These are phyloP conservation scores for Aspergillus sp. DNA, from an alignment of 2,329 filamentous ascomycete genomes.

Conservation along the genomic window DNA sequence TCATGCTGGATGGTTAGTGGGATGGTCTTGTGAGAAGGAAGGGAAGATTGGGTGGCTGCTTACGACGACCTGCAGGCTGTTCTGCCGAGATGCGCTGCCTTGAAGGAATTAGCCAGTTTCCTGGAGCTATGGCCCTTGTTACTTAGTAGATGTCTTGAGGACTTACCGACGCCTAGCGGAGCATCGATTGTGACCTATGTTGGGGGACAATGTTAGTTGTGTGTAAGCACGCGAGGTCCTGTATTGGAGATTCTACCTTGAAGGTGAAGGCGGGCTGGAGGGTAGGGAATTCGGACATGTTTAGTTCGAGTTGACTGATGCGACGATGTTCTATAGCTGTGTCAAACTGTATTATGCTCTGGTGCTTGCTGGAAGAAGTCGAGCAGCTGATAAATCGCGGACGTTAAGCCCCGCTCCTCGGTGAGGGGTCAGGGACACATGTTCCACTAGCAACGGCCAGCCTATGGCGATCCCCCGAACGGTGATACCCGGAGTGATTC, in stretches of 20 bases:
- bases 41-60: slow-evolving; percentile 6
- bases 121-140: neutral
- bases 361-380: neutral
- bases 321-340: neutral
- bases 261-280: slow-evolving; percentile 46
- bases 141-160: neutral
- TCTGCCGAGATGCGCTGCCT: slow-evolving; percentile 42
- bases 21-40: neutral
- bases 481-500: neutral
- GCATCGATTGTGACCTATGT: slow-evolving; percentile 36
- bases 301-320: slow-evolving; percentile 15
- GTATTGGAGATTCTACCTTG: slow-evolving; percentile 25
- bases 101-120: slow-evolving; percentile 2
- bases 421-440: neutral
- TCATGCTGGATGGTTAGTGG: neutral
- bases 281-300: slow-evolving; percentile 41
- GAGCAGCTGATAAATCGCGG: neutral
- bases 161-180: slow-evolving; percentile 35
- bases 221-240: neutral
- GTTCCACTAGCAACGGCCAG: neutral
- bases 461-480: neutral
- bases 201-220: neutral
- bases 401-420: neutral
- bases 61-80: slow-evolving; percentile 42
- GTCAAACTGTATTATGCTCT: neutral